phyloP scores from a whole-genome alignment of 345 rosid genomes.

The Lepidium africanum region DNA sequence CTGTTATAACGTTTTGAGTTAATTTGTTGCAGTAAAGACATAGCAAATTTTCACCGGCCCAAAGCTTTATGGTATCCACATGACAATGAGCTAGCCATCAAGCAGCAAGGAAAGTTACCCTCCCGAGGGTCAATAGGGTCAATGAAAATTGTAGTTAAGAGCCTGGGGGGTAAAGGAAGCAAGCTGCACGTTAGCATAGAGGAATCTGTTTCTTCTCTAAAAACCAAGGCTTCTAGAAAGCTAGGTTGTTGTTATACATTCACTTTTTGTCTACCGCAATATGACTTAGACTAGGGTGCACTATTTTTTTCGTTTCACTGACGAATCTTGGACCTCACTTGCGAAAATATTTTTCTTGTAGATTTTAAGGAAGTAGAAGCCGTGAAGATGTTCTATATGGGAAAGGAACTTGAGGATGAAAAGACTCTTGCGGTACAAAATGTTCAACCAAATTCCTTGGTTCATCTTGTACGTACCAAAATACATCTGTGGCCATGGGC shows the following conservation, averaged over 20 bases:
- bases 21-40: slow-evolving; percentile 65
- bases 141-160: slow-evolving; percentile 84
- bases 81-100: slow-evolving; percentile 85
- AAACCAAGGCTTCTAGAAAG: slow-evolving; percentile 84
- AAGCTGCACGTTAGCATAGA: slow-evolving; percentile 81
- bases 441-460: slow-evolving; percentile 83
- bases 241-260: slow-evolving; percentile 57
- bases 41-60: slow-evolving; percentile 93
- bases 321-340: slow-evolving; percentile 12
- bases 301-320: neutral
- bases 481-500: slow-evolving; percentile 78
- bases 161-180: slow-evolving; percentile 97
- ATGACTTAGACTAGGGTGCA: neutral
- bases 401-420: slow-evolving; percentile 87
- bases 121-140: slow-evolving; percentile 74
- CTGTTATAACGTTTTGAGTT: neutral
- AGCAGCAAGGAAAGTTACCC: slow-evolving; percentile 75
- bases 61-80: slow-evolving; percentile 95
- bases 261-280: neutral
- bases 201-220: slow-evolving; percentile 73
- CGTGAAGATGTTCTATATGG: slow-evolving; percentile 70
- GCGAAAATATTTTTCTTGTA: slow-evolving; percentile 23
- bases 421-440: slow-evolving; percentile 70
- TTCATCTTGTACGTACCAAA: slow-evolving; percentile 88
- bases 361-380: slow-evolving; percentile 88